Conservation (phyloP, 805 yeast species). For the Starmerella stellata region DNA sequence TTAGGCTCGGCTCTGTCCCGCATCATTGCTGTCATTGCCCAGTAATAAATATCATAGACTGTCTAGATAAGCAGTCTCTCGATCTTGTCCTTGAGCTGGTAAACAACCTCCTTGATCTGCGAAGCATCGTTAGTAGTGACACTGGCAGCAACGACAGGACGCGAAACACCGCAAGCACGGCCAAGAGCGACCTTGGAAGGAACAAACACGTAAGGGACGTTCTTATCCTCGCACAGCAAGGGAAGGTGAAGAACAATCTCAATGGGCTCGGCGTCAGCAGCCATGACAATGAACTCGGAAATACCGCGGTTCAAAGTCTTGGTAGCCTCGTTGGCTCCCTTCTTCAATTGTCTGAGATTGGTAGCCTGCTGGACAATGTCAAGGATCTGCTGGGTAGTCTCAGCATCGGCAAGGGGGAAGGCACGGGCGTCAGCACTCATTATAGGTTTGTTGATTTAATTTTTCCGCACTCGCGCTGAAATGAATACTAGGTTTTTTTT, state of each 20-base stretch:
- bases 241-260: constrained; percentile 96
- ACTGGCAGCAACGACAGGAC: constrained; percentile 98
- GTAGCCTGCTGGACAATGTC: constrained; percentile 97
- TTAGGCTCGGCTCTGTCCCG: constrained; percentile 18
- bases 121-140: constrained; percentile 97
- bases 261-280: constrained; percentile 98
- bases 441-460: no score
- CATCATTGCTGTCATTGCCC: constrained; percentile 18
- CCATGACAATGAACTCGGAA: constrained; percentile 97
- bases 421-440: constrained; percentile 70
- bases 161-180: constrained; percentile 99
- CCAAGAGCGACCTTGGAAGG: constrained; percentile 98
- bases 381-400: constrained; percentile 85
- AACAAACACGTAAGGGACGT: constrained; percentile 96
- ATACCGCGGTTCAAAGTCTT: constrained; percentile 98
- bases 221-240: constrained; percentile 94
- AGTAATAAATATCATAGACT: constrained; percentile 1
- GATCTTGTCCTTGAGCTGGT: constrained; percentile 95
- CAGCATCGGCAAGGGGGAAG: constrained; percentile 95
- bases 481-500: no score
- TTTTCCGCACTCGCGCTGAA: no score
- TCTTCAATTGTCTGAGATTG: constrained; percentile 93
- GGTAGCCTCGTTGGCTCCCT: constrained; percentile 99
- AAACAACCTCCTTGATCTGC: constrained; percentile 90
- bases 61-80: constrained; percentile 81